Percentiles rank a stretch among this genome's conserved stretches.
These are phyloP conservation scores for Centrapalus pauciflorus DNA, from an alignment of 129 eudicot species.

Conservation along the genomic window DNA sequence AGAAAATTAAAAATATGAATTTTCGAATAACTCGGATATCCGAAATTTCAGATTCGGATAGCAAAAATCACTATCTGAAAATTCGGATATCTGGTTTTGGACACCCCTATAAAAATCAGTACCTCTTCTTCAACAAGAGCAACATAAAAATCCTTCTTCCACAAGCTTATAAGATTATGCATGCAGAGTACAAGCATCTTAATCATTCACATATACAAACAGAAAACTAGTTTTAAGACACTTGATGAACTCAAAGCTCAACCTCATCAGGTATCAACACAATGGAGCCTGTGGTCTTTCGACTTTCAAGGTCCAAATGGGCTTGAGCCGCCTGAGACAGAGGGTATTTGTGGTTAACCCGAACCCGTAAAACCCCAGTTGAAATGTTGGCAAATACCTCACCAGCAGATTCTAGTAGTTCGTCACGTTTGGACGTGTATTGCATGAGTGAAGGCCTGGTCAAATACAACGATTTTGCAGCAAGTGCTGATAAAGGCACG, in stretches of 20 bases:
- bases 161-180: no score
- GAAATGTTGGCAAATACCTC: constrained; percentile 57
- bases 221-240: neutral
- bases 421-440: constrained; percentile 57
- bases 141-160: no score
- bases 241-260: constrained; percentile 8
- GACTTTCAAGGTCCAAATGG: constrained; percentile 62
- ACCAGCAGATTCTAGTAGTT: constrained; percentile 63
- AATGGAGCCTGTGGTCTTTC: constrained; percentile 64
- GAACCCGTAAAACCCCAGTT: constrained; percentile 48
- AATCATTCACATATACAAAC: neutral
- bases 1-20: no score
- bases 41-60: no score
- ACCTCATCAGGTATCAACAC: constrained; percentile 67
- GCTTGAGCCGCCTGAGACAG: constrained; percentile 71
- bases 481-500: constrained; percentile 57
- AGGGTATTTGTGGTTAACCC: constrained; percentile 67
- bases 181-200: no score
- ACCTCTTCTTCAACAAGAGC: no score
- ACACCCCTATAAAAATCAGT: no score
- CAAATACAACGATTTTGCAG: constrained; percentile 52
- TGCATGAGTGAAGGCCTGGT: constrained; percentile 67
- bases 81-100: no score
- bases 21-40: no score
- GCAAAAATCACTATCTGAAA: no score